Evolutionary conservation across 441 rosid genomes (phyloP).

Genomic region (Euphorbia corollata): DNA sequence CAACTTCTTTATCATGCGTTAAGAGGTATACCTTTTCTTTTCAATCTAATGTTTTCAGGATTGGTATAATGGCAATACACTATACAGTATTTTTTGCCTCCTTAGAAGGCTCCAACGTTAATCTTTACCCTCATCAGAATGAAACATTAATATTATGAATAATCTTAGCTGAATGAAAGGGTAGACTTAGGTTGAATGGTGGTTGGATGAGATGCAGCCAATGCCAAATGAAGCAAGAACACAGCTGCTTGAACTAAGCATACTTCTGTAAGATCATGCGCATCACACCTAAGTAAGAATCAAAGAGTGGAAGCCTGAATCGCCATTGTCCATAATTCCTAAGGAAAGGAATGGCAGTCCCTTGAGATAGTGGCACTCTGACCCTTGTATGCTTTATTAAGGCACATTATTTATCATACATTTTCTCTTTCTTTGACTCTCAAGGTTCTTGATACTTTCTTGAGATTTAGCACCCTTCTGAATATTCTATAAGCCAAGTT

Average conservation of each 20-base stretch:
- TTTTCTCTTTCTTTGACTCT: neutral
- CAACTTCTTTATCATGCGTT: constrained; percentile 66
- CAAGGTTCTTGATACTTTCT: neutral
- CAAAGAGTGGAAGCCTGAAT: neutral
- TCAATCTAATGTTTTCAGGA: neutral
- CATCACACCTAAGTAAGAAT: too few species aligned
- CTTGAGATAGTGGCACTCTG: neutral
- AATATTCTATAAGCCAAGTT: too few species aligned
- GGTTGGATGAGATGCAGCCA: neutral
- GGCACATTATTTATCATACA: neutral
- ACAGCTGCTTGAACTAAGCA: too few species aligned
- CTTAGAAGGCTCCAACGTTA: constrained; percentile 7
- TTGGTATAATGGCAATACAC: neutral
- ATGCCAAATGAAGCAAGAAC: neutral
- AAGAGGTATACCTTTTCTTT: constrained; percentile 41
- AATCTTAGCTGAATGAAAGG: neutral
- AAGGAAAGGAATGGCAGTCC: neutral
- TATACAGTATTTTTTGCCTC: neutral
- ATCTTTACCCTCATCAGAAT: constrained; percentile 10
- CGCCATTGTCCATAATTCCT: neutral
- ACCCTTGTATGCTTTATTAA: neutral
- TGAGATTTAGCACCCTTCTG: neutral
- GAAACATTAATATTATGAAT: constrained; percentile 7
- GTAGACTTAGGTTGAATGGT: neutral
- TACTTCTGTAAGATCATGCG: too few species aligned